These are phyloP conservation scores for Pterulicium gracile DNA, from an alignment of 1,284 basidiomycete species.

Conservation along the genomic window DNA sequence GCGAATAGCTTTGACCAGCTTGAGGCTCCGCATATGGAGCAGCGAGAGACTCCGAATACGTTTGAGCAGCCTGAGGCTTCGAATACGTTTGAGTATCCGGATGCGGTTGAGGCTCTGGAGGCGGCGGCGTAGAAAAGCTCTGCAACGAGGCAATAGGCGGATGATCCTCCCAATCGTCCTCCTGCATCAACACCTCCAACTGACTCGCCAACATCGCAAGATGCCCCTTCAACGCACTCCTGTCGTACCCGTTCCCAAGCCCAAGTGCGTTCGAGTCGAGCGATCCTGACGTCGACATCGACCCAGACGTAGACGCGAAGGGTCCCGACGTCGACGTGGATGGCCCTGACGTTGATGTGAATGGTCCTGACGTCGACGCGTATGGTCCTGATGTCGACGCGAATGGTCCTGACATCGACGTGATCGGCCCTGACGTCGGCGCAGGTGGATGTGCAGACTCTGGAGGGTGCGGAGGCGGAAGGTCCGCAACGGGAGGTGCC, in stretches of 20 bases:
- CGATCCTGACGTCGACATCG: slow-evolving; percentile 8
- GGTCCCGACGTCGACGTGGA: not conserved
- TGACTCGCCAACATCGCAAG: slow-evolving; percentile 54
- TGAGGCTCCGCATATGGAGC: no score
- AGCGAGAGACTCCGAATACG: no score
- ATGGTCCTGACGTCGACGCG: not conserved
- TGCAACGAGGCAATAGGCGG: no score
- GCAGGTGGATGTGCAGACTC: no score
- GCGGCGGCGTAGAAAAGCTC: no score
- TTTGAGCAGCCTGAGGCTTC: no score
- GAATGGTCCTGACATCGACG: not conserved
- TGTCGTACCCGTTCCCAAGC: slow-evolving; percentile 19
- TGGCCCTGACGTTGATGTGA: not conserved
- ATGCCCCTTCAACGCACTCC: slow-evolving; percentile 53
- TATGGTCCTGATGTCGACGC: no score
- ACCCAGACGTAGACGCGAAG: slow-evolving; percentile 5
- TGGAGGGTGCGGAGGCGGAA: slow-evolving; percentile 8
- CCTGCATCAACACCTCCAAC: slow-evolving; percentile 43
- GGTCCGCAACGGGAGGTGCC: slow-evolving; percentile 11
- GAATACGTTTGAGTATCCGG: no score
- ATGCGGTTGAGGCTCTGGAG: not conserved
- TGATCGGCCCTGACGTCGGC: no score
- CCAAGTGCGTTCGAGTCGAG: slow-evolving; percentile 10
- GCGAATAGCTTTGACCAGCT: slow-evolving; percentile 1
- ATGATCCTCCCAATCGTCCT: slow-evolving; percentile 18